A percentile compares a stretch with the other conserved stretches of the same genome.
These are phyloP conservation scores for Senna siamea DNA, from an alignment of 306 rosid genomes.

Conservation along the genomic window DNA sequence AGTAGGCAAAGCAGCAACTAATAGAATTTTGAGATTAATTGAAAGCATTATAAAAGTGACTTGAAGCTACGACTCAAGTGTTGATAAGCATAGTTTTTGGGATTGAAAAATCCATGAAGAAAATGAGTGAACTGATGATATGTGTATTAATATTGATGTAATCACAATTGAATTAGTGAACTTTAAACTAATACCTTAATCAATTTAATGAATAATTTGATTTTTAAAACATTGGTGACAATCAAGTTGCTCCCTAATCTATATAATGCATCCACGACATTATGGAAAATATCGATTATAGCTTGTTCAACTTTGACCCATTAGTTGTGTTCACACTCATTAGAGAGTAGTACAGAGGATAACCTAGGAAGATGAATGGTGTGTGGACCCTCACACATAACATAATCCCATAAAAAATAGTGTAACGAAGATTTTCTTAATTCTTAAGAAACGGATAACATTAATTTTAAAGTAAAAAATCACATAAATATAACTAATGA, in stretches of 20 bases:
- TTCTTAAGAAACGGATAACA: too few relatives aligned
- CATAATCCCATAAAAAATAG: slow-evolving; percentile 12
- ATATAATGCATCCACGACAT: slow-evolving; percentile 14
- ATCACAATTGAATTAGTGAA: too few relatives aligned
- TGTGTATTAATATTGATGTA: too few relatives aligned
- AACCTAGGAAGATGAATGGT: slow-evolving; percentile 48
- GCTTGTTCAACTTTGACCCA: slow-evolving; percentile 37
- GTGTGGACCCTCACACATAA: slow-evolving; percentile 42
- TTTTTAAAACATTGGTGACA: slow-evolving; percentile 30
- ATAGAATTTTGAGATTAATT: slow-evolving; percentile 28
- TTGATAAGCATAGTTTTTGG: too few relatives aligned
- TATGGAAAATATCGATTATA: slow-evolving; percentile 36
- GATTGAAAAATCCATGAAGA: too few relatives aligned
- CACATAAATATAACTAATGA: too few relatives aligned
- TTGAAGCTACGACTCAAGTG: neutral
- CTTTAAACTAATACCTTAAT: too few relatives aligned
- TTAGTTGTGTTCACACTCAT: slow-evolving; percentile 41
- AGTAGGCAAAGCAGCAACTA: slow-evolving; percentile 39
- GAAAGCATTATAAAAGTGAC: slow-evolving; percentile 17
- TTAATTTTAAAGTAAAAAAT: too few relatives aligned
- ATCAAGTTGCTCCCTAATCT: slow-evolving; percentile 36
- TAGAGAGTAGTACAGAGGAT: slow-evolving; percentile 31
- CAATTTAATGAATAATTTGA: too few relatives aligned
- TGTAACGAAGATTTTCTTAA: too few relatives aligned
- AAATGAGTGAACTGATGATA: too few relatives aligned